phyloP scores from a whole-genome alignment of 805 yeast genomes.

The Candida ulmi region DNA sequence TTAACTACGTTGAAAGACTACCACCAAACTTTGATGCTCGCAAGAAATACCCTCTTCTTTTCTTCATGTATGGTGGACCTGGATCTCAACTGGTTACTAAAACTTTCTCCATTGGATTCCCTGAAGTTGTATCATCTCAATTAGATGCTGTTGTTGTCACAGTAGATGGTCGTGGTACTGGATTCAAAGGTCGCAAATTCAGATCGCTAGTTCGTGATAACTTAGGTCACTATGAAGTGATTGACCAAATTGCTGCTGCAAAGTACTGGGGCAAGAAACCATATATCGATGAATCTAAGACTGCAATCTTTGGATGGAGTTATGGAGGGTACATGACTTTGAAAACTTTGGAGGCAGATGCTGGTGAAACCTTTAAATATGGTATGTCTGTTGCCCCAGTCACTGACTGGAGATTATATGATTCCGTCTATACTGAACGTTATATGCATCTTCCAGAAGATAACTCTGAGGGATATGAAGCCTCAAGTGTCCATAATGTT shows the following conservation, averaged over 20 bases:
- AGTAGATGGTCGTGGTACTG: constrained; percentile 97
- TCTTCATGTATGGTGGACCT: constrained; percentile 94
- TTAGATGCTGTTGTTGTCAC: constrained; percentile 83
- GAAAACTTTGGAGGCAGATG: constrained; percentile 81
- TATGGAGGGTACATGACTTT: constrained; percentile 94
- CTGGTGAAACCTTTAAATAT: constrained; percentile 67
- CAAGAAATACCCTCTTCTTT: constrained; percentile 68
- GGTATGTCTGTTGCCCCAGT: constrained; percentile 98
- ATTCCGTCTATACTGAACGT: constrained; percentile 90
- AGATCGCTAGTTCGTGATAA: constrained; percentile 76
- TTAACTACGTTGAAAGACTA: constrained; percentile 68
- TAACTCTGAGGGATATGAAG: constrained; percentile 58
- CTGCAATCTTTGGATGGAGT: constrained; percentile 98
- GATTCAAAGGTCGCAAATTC: constrained; percentile 74
- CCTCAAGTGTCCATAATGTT: constrained; percentile 51
- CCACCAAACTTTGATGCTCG: constrained; percentile 66
- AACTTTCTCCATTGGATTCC: constrained; percentile 56
- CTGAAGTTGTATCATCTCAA: constrained; percentile 71
- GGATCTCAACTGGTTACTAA: constrained; percentile 80
- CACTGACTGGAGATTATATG: constrained; percentile 89
- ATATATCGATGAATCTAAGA: constrained; percentile 61
- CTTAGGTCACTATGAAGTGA: constrained; percentile 76
- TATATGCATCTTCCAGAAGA: constrained; percentile 82
- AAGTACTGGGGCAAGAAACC: constrained; percentile 53
- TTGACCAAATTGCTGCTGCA: constrained; percentile 86